These are phyloP conservation scores for Lactuca sativa DNA, from an alignment of 129 eudicot species.

Conservation along the genomic window DNA sequence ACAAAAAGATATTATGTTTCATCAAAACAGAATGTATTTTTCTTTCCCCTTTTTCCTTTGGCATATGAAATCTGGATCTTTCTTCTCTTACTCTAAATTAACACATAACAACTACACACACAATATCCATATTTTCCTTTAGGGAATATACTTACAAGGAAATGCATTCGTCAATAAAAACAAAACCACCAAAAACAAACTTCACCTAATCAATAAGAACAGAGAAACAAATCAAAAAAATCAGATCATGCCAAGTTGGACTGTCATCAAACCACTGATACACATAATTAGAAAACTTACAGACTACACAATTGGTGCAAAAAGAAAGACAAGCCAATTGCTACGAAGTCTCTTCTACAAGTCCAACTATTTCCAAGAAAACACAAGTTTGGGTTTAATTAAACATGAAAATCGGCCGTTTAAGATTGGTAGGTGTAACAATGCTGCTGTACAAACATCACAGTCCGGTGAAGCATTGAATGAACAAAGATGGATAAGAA, in stretches of 20 bases:
- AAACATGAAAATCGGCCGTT: not conserved
- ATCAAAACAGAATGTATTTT: slow-evolving; percentile 11
- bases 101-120: slow-evolving; percentile 9
- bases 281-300: not conserved
- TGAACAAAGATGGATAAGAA: not conserved
- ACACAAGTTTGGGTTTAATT: not conserved
- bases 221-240: slow-evolving; percentile 18
- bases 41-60: not conserved
- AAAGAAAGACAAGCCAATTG: not conserved
- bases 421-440: not conserved
- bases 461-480: not conserved
- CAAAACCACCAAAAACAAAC: not conserved
- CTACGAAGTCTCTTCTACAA: slow-evolving; percentile 1
- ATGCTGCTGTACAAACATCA: not conserved
- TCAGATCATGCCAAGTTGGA: slow-evolving; percentile 7
- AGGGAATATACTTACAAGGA: not conserved
- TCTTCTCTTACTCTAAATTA: slow-evolving; percentile 14
- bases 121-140: slow-evolving; percentile 15
- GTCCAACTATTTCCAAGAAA: slow-evolving; percentile 9
- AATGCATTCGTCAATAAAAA: not conserved
- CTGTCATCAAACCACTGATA: not conserved
- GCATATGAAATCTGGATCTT: not conserved
- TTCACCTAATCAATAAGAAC: slow-evolving; percentile 3
- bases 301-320: not conserved
- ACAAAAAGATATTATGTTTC: slow-evolving; percentile 9